These are phyloP conservation scores for Nothopassalora personata DNA, from an alignment of 2,329 filamentous ascomycete species.

Conservation along the genomic window DNA sequence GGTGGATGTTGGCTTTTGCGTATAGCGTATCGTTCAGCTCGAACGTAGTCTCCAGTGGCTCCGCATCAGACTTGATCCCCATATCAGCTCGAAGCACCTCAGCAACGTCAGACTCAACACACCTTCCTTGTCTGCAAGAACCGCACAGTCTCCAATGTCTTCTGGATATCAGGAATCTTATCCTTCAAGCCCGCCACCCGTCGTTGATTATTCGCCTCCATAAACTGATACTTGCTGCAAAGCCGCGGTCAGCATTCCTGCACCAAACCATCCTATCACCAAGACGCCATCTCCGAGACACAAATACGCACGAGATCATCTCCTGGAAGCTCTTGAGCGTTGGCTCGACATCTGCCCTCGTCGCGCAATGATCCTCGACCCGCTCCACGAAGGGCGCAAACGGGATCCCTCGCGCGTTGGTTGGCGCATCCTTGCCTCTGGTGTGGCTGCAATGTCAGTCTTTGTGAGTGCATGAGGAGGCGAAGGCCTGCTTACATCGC, in stretches of 20 bases:
- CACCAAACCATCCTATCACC: background rate
- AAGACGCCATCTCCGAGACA: background rate
- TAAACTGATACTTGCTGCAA: conserved; percentile 95
- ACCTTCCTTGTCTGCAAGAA: conserved; percentile 77
- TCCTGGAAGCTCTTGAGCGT: conserved; percentile 82
- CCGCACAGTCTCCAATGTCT: conserved; percentile 84
- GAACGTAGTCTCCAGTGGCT: conserved; percentile 85
- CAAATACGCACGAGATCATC: conserved; percentile 73
- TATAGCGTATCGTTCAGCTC: conserved; percentile 95
- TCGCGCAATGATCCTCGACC: conserved; percentile 80
- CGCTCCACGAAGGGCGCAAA: conserved; percentile 80
- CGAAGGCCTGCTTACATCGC: background rate
- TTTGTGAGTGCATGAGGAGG: background rate
- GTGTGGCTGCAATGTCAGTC: background rate
- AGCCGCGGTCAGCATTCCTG: background rate
- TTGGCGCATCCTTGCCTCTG: conserved; percentile 45
- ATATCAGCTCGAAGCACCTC: background rate
- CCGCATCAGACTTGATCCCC: conserved; percentile 39
- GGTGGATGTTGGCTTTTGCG: conserved; percentile 75
- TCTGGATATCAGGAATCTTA: conserved; percentile 95
- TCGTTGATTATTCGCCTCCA: conserved; percentile 89
- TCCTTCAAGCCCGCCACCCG: conserved; percentile 76
- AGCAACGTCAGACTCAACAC: background rate
- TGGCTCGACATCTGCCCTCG: conserved; percentile 70
- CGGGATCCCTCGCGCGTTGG: conserved; percentile 79